Evolutionary conservation across 1,284 basidiomycete species (phyloP), one percentile per base, ranked within the genome.

Genomic region (Papiliotrema laurentii): DNA sequence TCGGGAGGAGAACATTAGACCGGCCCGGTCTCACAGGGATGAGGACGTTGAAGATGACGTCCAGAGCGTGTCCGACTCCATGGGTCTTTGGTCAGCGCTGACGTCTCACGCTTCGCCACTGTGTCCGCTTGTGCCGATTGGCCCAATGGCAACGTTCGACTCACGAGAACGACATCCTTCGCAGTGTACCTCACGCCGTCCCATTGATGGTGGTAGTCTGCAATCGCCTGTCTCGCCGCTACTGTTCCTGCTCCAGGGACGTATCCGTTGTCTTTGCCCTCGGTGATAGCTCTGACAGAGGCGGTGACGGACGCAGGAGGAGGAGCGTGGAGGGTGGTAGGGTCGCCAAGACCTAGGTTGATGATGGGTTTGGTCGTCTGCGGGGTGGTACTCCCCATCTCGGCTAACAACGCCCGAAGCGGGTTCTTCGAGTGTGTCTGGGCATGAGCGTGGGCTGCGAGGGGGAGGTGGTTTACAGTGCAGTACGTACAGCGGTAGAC

Each of bases 331-430:
- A 73, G 63, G 28, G 64, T 64, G 42, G 67, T 68, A 1, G 72
- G 72, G 46, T 73, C 72, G 34, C 72, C 72, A 2, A 74, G 54
- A 11, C 71, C 72, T 37, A 74, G 62, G 55, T 74, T 73, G 59
- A 74, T 69, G n/a, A 71, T 43, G 9, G 64, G 49, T 44, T 72
- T 69, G 14, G 59, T 47, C 4, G 61, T 58, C 5, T 50, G 38
- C 2, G 60, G 59, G 0, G 51, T 42, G 6, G 45, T 56, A 22
- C 57, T 44, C n/a, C 59, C 64, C 22, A 66, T 58, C 14, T 59
- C 52, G 9, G 64, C 65, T 2, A 70, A 47, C 7, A 64, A 62
- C 16, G 61, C 52, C 3, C 68, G 56, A 40, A 70, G 67, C 5
- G 64, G 61, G 59, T 70, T 70, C 25, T 55, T 56, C 2, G 63